Evolutionary conservation across 75 land plant species (phyloP).

Genomic region (Pinus tabuliformis): DNA sequence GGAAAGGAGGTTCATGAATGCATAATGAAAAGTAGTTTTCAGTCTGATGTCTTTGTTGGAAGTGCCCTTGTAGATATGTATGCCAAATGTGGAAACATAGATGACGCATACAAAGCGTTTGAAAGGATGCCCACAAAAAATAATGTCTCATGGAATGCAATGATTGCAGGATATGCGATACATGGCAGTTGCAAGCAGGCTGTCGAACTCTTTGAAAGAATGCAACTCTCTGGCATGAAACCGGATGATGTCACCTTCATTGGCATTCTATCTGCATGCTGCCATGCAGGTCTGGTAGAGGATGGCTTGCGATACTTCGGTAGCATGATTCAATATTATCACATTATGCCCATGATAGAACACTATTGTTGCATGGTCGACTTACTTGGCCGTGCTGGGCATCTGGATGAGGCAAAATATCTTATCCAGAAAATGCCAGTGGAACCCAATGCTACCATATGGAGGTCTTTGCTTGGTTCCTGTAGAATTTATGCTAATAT

Average conservation of each 20-base stretch:
- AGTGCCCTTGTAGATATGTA: constrained; percentile 60
- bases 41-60: constrained; percentile 23
- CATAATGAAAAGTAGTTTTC: constrained; percentile 31
- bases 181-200: constrained; percentile 49
- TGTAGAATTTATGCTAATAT: constrained; percentile 37
- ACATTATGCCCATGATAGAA: constrained; percentile 28
- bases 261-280: constrained; percentile 29
- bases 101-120: constrained; percentile 38
- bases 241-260: constrained; percentile 46
- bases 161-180: constrained; percentile 52
- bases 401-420: constrained; percentile 47
- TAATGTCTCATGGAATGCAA: constrained; percentile 44
- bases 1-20: constrained; percentile 49
- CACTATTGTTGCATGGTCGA: constrained; percentile 38
- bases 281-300: constrained; percentile 50
- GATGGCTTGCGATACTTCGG: constrained; percentile 28
- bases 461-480: constrained; percentile 55
- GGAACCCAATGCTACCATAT: constrained; percentile 28
- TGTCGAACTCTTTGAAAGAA: constrained; percentile 25
- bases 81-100: constrained; percentile 41
- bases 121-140: constrained; percentile 20
- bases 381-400: constrained; percentile 36
- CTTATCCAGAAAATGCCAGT: constrained; percentile 45
- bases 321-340: constrained; percentile 4
- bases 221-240: constrained; percentile 24